A percentile compares a stretch with the other conserved stretches of the same genome.
These are phyloP conservation scores for Thuidium tamariscinum DNA, from an alignment of 225 moss, liverwort and hornwort species.

Conservation along the genomic window DNA sequence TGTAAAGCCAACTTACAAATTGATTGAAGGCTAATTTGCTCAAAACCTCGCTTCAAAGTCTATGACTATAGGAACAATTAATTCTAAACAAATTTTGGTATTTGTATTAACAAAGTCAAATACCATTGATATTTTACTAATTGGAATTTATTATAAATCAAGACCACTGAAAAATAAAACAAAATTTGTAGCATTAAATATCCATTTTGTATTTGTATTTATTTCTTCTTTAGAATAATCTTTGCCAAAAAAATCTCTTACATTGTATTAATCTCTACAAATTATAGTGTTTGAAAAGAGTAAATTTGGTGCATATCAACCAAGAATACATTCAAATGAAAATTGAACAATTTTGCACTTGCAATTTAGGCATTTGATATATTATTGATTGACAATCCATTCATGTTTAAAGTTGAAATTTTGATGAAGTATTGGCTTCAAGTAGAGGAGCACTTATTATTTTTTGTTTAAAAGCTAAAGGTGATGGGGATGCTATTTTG, in stretches of 20 bases:
- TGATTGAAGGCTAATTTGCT: neutral
- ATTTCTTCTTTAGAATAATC: neutral
- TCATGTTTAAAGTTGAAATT: neutral
- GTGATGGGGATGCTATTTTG: too few relatives aligned
- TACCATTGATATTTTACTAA: neutral
- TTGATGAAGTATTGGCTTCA: neutral
- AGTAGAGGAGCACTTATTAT: too few relatives aligned
- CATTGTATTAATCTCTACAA: neutral
- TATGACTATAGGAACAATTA: too few relatives aligned
- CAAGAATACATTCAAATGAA: neutral
- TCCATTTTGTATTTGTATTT: neutral
- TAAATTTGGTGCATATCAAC: accelerated
- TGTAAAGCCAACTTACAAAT: neutral
- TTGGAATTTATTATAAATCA: neutral
- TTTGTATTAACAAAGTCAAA: neutral
- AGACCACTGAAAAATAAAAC: accelerated
- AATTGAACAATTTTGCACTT: neutral
- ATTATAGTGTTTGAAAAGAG: neutral
- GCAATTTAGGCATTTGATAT: too few relatives aligned
- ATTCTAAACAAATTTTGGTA: neutral
- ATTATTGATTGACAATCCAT: neutral
- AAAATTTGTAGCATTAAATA: accelerated
- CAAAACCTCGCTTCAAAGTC: neutral
- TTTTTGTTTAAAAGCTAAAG: too few relatives aligned
- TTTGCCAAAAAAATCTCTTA: neutral